Evolutionary conservation across 768 basidiomycete genomes (phyloP), one percentile per base, ranked within the genome.

Genomic region (Kwoniella newhampshirensis): DNA sequence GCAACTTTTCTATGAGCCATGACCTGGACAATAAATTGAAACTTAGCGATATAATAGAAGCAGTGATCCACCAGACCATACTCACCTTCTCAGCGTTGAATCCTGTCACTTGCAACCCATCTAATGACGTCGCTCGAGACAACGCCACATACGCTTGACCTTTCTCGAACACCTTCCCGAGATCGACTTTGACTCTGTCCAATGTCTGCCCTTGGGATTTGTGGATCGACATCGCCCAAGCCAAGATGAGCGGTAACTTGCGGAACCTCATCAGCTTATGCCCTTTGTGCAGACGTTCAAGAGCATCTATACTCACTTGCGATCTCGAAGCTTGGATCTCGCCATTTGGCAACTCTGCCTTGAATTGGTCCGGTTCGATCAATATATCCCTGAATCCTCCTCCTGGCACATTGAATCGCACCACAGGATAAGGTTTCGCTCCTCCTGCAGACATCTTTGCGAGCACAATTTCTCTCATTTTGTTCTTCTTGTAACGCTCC

Each of bases 201-300:
- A 99, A 80, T 0, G 96, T 98, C 75, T 98, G 96, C 9, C 96
- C 96, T 75, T 99, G 96, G 11, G 88, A 89, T 74, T 99, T 99
- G 77, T 99, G 96, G 61, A 98, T 98, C 44, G 87, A 89, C 90
- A 97, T 94, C 0, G 94, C 93, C 94, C 93, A 98, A 0, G 93
- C 83, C 36, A 94, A 81, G 57, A 96, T 92, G 23, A 97, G 74
- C 0, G 90, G 91, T 1, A 94, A 75, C 89, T 93, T 63, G 42
- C 28, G 37, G 2, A 18, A 20, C 15, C 25, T 13, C 37, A 37
- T 56, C 36, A 57, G 60, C 53, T 53, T 13, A 20, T 5, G n/a
- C n/a, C 12, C 3, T 17, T 13, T 39, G 7, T 35, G 45, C 15
- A n/a, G 41, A 50, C 39, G 7, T 23, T 50, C 20, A n/a, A 12